Evolutionary conservation across 2,329 filamentous ascomycete species (phyloP), one percentile per base, ranked within the genome.

Genomic region (Aureobasidium musti): DNA sequence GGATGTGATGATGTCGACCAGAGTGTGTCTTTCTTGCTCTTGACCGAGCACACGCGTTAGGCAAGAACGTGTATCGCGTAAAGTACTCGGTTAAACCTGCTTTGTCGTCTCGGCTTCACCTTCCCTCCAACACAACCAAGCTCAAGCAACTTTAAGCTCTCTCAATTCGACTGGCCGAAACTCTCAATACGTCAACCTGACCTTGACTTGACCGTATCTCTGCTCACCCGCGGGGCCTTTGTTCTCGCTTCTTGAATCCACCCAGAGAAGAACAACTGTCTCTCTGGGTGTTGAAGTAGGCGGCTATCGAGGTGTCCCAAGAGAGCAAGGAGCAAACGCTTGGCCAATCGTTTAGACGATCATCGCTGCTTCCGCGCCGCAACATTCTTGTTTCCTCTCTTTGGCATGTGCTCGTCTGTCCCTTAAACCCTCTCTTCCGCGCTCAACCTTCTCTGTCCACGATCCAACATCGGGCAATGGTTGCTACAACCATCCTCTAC

Each of bases 361-460:
- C 57, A 61, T 61, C 57, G 43, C 57, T 26, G 35, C 41, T 61
- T 47, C 43, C 57, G 43, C 37, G 53, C 19, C 35, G n/a, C 33
- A 13, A 28, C 57, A 61, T 61, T 61, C 57, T 61, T 61, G 54
- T 45, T 17, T 28, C 23, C 19, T 30, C 30, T 53, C 21, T 43
- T 14, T 47, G 57, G 57, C 57, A 61, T 47, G 45, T 35, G 33
- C 33, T 23, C 23, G n/a, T 23, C 19, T 33, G 17, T 59, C 41
- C n/a, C 56, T 59, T 45, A 30, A 59, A 37, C 33, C 45, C 21
- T 63, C 33, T 39, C 59, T 50, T 17, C 19, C 35, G n/a, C 21
- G n/a, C 21, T 54, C 28, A 28, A 28, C 45, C 5, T 30, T 49
- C 45, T 35, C 26, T 52, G 49, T 63, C 30, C n/a, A 39, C 21